Evolutionary conservation across 1,284 basidiomycete species (phyloP).

Genomic region (Rhodotorula sp.): DNA sequence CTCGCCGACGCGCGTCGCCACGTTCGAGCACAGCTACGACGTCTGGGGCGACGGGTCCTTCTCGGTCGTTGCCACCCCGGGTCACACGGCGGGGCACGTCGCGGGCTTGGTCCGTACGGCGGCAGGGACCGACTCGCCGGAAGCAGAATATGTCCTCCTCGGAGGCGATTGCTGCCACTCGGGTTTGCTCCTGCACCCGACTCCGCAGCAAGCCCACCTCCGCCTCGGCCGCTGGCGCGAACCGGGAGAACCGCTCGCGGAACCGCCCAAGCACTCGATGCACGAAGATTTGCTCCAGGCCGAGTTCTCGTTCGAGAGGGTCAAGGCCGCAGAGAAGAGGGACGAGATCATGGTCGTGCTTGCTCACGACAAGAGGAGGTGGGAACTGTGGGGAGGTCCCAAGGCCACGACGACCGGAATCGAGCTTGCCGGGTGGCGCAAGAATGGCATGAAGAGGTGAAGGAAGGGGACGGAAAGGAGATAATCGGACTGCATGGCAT

Average conservation of each 20-base stretch:
- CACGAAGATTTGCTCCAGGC: slow-evolving; percentile 23
- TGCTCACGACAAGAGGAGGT: slow-evolving; percentile 22
- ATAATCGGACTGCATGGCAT: no score
- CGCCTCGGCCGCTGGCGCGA: slow-evolving; percentile 12
- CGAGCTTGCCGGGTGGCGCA: slow-evolving; percentile 27
- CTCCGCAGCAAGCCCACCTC: slow-evolving; percentile 1
- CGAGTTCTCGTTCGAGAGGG: slow-evolving; percentile 18
- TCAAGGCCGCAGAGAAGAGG: slow-evolving; percentile 10
- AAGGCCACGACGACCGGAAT: not conserved
- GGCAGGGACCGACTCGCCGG: no score
- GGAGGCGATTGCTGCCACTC: slow-evolving; percentile 33
- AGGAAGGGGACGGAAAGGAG: no score
- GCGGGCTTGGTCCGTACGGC: slow-evolving; percentile 58
- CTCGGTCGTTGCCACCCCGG: slow-evolving; percentile 60
- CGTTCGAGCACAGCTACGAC: slow-evolving; percentile 58
- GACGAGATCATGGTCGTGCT: slow-evolving; percentile 25
- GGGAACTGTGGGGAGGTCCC: slow-evolving; percentile 15
- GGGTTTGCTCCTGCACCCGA: slow-evolving; percentile 2
- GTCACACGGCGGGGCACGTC: slow-evolving; percentile 59
- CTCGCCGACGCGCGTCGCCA: slow-evolving; percentile 49
- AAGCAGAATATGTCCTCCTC: slow-evolving; percentile 27
- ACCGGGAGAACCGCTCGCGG: slow-evolving; percentile 2
- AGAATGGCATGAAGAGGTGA: slow-evolving; percentile 17
- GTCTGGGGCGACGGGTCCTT: slow-evolving; percentile 60
- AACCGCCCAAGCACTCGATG: slow-evolving; percentile 14